These are phyloP conservation scores for Apocynum venetum DNA, from an alignment of 257 asterid species.

Conservation along the genomic window DNA sequence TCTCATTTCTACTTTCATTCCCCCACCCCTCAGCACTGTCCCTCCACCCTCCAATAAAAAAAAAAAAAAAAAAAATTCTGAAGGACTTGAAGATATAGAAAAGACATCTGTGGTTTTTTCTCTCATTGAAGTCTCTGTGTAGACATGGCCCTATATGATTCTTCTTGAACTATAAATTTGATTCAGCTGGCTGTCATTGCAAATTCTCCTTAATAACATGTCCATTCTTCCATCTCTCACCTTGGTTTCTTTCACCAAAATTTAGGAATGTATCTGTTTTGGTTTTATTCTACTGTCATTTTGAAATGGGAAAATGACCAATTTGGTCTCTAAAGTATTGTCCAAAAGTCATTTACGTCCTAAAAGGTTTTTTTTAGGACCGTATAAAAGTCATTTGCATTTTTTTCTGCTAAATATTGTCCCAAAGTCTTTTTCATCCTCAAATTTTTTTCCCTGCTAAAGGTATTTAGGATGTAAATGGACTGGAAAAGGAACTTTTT, in stretches of 20 bases:
- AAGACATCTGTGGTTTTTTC: not conserved
- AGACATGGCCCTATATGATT: not conserved
- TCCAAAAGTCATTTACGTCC: too few species aligned
- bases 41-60: not conserved
- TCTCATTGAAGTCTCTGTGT: not conserved
- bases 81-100: not conserved
- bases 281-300: not conserved
- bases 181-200: not conserved
- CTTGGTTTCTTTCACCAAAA: not conserved
- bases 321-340: too few species aligned
- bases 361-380: too few species aligned
- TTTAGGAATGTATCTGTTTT: too few species aligned
- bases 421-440: too few species aligned
- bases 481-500: too few species aligned
- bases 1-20: not conserved
- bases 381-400: too few species aligned
- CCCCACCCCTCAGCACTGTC: too few species aligned
- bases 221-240: not conserved
- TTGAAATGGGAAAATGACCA: not conserved
- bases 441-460: too few species aligned
- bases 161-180: not conserved
- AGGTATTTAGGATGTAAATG: too few species aligned
- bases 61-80: not conserved
- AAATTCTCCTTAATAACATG: not conserved
- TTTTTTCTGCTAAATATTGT: too few species aligned